Base-by-base conservation (phyloP, 148 eudicot genomes). In the Rhododendron vialii region DNA sequence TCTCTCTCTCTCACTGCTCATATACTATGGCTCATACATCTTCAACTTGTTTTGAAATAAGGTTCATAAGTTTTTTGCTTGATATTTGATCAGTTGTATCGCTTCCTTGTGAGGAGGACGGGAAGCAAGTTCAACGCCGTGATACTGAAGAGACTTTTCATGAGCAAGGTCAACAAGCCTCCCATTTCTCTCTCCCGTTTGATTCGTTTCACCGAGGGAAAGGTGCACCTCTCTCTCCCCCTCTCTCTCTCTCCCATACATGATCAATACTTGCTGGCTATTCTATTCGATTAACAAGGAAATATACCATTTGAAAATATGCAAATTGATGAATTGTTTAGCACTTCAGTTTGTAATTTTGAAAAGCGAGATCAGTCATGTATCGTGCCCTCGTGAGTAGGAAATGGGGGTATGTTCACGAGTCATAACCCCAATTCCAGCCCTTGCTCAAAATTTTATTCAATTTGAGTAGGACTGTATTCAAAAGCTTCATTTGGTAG, bases 101-200 rank as follows among this genome's bases (percentile, higher is more conserved):
- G 98, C 0, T 94, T 94, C 77, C 90, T 94, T 10, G 94, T 91
- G 35, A 86, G 98, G 88, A 93, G 98, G 88, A 94, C 98, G 63
- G 94, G 93, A 22, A 92, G 98, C 90, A 91, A 89, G 69, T 94
- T 94, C 95, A 91, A 94, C 87, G 98, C 93, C 7, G 93, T 93
- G 82, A 78, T 94, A 15, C 59, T 94, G 90, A 94, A 94, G 93
- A 85, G 98, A 91, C 88, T 94, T 28, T 94, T 94, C 81, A 94
- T 94, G 98, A 91, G 94, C 92, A 94, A 92, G 88, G 88, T 87
- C 71, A 93, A 94, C 92, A 94, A 90, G 89, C 87, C 98, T 22
- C 98, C 98, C 0, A 86, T 93, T 33, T 94, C 96, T 17, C 94
- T 94, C 35, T 94, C 98, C 1, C 86, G 93, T 20, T 92, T 94